phyloP scores from a whole-genome alignment of 768 basidiomycete species.

The Fomitopsis serialis region DNA sequence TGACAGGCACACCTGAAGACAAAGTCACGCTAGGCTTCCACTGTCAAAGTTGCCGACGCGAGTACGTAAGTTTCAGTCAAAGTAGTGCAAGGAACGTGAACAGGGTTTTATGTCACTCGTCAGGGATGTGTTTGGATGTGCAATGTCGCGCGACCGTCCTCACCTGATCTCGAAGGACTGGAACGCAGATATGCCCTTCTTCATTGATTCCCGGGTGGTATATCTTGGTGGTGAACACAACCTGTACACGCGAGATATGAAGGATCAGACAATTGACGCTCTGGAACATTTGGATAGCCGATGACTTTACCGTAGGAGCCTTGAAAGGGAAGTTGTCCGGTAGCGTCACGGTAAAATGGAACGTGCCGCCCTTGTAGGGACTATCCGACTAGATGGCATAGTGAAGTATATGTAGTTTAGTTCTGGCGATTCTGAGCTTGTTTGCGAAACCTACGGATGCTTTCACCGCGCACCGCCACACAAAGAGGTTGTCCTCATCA shows the following conservation, averaged over 20 bases:
- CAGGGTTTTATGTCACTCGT: too few species aligned
- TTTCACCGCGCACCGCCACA: constrained; percentile 76
- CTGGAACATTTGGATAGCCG: not conserved
- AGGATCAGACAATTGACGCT: not conserved
- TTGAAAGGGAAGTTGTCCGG: constrained; percentile 86
- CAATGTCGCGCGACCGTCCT: constrained; percentile 18
- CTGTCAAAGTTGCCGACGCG: constrained; percentile 29
- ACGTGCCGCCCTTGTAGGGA: constrained; percentile 80
- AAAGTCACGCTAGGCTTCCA: constrained; percentile 83
- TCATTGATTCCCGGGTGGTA: constrained; percentile 92
- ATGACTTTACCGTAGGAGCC: constrained; percentile 57
- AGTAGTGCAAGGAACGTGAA: not conserved
- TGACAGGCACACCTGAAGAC: constrained; percentile 47
- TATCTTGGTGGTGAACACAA: constrained; percentile 79
- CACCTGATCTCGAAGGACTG: constrained; percentile 80
- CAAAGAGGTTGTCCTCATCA: constrained; percentile 65
- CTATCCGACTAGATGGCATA: constrained; percentile 56
- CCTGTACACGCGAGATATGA: constrained; percentile 35
- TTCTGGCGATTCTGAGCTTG: too few species aligned
- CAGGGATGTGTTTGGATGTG: not conserved
- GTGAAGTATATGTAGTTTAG: not conserved
- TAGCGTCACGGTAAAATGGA: constrained; percentile 68
- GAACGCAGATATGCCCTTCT: constrained; percentile 81
- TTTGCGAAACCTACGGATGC: constrained; percentile 69
- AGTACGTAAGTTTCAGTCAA: not conserved